Conservation (phyloP, 805 yeast genomes). For the Candida piceae region DNA sequence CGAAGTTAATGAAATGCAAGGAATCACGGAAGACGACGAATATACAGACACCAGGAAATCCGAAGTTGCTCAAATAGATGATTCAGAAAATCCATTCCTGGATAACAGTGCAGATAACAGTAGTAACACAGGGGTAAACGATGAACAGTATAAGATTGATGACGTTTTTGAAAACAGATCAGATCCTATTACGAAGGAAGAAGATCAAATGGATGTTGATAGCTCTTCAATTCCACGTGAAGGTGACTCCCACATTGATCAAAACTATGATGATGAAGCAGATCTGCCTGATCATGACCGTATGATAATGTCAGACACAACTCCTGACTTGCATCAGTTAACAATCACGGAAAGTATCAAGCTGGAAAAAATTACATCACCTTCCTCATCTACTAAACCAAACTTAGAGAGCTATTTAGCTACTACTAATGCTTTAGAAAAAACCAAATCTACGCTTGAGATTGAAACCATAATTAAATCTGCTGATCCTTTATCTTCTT, state of each 20-base stretch:
- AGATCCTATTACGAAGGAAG: constrained; percentile 2
- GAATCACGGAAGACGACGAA: constrained; percentile 4
- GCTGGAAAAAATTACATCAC: not conserved
- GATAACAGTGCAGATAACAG: too few species aligned
- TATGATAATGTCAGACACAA: constrained; percentile 17
- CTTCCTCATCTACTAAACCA: too few species aligned
- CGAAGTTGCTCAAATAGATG: too few species aligned
- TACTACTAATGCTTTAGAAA: too few species aligned
- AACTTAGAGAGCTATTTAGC: too few species aligned
- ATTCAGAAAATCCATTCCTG: not conserved
- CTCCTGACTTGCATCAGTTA: constrained; percentile 17
- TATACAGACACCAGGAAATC: too few species aligned
- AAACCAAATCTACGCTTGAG: constrained; percentile 10
- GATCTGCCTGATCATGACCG: too few species aligned
- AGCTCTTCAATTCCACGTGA: constrained; percentile 1
- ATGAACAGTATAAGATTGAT: constrained; percentile 6
- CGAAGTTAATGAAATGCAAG: constrained; percentile 1
- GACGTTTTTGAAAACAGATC: constrained; percentile 9
- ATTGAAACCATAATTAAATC: constrained; percentile 16
- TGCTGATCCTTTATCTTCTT: constrained; percentile 20
- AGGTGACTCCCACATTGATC: too few species aligned
- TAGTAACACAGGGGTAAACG: too few species aligned
- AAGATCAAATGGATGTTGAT: constrained; percentile 15
- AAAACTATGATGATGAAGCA: too few species aligned
- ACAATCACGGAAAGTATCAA: constrained; percentile 11